Percentiles rank a stretch among this genome's conserved stretches.
These are phyloP conservation scores for Dendrocalamus latiflorus DNA, from an alignment of 202 grass and related monocot genomes.

Conservation along the genomic window DNA sequence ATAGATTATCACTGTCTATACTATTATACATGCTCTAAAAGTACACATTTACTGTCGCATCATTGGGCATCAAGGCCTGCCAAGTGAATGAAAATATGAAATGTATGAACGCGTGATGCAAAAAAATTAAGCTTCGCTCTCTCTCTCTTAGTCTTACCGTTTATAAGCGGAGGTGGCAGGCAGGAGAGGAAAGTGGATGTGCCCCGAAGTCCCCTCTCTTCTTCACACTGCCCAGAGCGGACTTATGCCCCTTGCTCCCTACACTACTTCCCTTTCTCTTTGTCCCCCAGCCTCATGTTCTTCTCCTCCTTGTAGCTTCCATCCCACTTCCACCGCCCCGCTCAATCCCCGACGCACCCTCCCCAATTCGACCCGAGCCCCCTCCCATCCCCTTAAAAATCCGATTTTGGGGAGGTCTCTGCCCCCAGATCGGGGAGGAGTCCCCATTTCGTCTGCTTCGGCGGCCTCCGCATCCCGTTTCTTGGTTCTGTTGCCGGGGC, in stretches of 20 bases:
- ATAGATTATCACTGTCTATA: no score
- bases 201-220: background rate
- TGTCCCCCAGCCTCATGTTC: constrained; percentile 26
- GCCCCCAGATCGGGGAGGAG: background rate
- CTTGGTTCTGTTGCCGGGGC: background rate
- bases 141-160: background rate
- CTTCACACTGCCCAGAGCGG: constrained; percentile 21
- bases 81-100: constrained; percentile 1
- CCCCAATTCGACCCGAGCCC: background rate
- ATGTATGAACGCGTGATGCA: constrained; percentile 6
- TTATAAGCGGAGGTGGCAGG: constrained; percentile 32
- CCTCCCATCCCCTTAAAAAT: constrained; percentile 6
- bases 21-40: no score
- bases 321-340: background rate
- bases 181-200: constrained; percentile 24
- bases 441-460: background rate
- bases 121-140: background rate
- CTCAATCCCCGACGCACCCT: background rate
- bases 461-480: background rate
- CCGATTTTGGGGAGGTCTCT: background rate
- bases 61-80: background rate
- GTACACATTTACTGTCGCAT: background rate
- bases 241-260: constrained; percentile 32
- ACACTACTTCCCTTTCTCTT: background rate
- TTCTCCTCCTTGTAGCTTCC: constrained; percentile 36